Evolutionary conservation across 208 protist genomes (phyloP), one percentile per base, ranked within the genome.

Genomic region (Leishmania lainsoni): DNA sequence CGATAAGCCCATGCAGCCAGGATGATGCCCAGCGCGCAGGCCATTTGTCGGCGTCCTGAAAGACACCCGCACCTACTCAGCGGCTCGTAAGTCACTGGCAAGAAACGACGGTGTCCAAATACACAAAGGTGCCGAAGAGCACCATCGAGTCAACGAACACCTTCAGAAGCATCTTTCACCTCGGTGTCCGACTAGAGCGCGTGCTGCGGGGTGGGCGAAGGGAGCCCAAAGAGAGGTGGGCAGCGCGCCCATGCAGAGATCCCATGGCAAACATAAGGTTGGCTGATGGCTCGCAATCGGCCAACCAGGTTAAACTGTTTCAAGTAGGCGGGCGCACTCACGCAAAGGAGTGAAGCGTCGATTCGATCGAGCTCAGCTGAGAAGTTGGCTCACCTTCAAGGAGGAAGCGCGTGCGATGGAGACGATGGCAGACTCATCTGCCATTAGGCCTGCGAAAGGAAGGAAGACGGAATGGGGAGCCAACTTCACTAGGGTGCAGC

Each of bases 71-170:
- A 90, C 84, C 76, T 88, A 81, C 32, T 80, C 81, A 5, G 70
- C 49, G 1, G 87, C 87, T 29, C 92, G 78, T 3, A 5, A 35
- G 20, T 90, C 86, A 52, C 85, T 83, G 3, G 58, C 83, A 49
- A 90, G 61, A 61, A 79, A 68, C 70, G 94, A 72, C 2, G 90
- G 92, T 2, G 86, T 87, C 8, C 86, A 35, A 61, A 93, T 83
- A 82, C 92, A 94, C 14, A 69, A n/a, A 65, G 35, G 88, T 70
- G 76, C 89, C 94, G 76, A 95, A 95, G 16, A 92, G n/a, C 22
- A 90, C 84, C 78, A 87, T 89, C n/a, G 92, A 90, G 61, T 95
- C 92, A 1, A 93, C 76, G 45, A 93, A 78, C 12, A 87, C 76
- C 72, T 93, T 88, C 26, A 93, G 58, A 20, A 89, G 84, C 86